Percentiles rank a stretch among this genome's conserved stretches.
These are phyloP conservation scores for Huntiella abstrusa DNA, from an alignment of 2,329 filamentous ascomycete genomes.

Conservation along the genomic window DNA sequence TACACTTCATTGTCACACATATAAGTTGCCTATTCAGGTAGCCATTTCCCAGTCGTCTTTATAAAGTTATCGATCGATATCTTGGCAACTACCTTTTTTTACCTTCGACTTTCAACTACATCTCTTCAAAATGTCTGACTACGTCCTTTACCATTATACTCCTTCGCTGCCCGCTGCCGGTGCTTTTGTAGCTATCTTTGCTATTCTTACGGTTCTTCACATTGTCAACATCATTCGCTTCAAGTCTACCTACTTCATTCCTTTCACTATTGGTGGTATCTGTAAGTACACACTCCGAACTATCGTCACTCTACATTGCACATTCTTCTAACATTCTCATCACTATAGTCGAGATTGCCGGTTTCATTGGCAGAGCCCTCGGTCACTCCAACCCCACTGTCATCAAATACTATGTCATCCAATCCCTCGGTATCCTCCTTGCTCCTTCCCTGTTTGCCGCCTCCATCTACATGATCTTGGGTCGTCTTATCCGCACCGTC, in stretches of 20 bases:
- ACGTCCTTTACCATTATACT: slow-evolving; percentile 26
- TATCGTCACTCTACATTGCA: too few relatives aligned
- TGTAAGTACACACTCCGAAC: slow-evolving; percentile 21
- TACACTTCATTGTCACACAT: too few relatives aligned
- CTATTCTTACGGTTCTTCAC: slow-evolving; percentile 22
- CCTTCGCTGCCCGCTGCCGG: slow-evolving; percentile 26
- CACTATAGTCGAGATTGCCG: slow-evolving; percentile 16
- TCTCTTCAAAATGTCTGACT: background rate
- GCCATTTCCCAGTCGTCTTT: background rate
- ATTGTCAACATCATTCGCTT: slow-evolving; percentile 19
- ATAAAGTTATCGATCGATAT: slow-evolving; percentile 23
- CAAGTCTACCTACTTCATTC: slow-evolving; percentile 15
- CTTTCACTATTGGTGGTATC: slow-evolving; percentile 27
- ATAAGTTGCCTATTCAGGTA: too few relatives aligned
- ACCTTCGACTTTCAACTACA: background rate
- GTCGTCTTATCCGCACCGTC: slow-evolving; percentile 23
- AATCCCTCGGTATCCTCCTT: slow-evolving; percentile 26
- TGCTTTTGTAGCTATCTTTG: slow-evolving; percentile 24
- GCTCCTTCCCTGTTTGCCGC: slow-evolving; percentile 30
- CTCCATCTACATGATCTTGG: slow-evolving; percentile 31
- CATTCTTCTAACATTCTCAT: slow-evolving; percentile 11
- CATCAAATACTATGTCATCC: slow-evolving; percentile 22
- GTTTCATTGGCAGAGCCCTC: slow-evolving; percentile 11
- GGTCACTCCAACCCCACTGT: slow-evolving; percentile 16
- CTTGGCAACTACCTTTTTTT: slow-evolving; percentile 13